Percentiles rank a stretch among this genome's conserved stretches.
Conservation (phyloP, 768 basidiomycete genomes). For the Rickenella mellea region DNA sequence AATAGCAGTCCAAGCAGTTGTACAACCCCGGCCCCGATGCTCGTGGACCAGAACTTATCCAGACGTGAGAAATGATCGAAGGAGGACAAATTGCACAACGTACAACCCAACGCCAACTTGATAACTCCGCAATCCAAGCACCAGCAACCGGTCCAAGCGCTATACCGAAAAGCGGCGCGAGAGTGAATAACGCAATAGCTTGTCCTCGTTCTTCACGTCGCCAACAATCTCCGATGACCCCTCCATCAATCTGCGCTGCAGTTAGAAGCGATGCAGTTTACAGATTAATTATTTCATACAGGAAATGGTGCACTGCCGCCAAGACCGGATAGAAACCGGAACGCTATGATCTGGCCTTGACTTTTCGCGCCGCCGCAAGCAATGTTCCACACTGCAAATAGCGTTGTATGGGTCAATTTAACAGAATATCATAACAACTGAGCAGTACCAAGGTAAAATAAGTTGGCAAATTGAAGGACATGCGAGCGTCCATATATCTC, state of each 20-base stretch:
- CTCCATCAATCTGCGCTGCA: constrained; percentile 31
- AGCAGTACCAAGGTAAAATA: constrained; percentile 49
- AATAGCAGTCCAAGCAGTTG: constrained; percentile 47
- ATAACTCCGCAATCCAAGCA: constrained; percentile 30
- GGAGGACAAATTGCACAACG: constrained; percentile 11
- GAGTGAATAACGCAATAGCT: constrained; percentile 49
- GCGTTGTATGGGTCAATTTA: neutral
- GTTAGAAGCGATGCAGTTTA: neutral
- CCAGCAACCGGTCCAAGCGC: constrained; percentile 55
- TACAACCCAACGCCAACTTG: constrained; percentile 69
- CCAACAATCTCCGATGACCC: constrained; percentile 57
- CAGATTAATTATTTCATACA: constrained; percentile 25
- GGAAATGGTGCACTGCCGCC: constrained; percentile 28
- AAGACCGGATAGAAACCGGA: constrained; percentile 28
- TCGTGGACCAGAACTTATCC: constrained; percentile 56
- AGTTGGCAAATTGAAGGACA: constrained; percentile 52
- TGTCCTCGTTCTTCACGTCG: constrained; percentile 50
- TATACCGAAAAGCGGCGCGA: constrained; percentile 22
- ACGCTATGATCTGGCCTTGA: constrained; percentile 23
- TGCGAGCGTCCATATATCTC: constrained; percentile 63
- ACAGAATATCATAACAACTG: neutral
- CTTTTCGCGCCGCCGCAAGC: constrained; percentile 38
- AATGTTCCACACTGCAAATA: constrained; percentile 26
- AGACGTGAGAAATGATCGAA: neutral
- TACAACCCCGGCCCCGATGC: constrained; percentile 42